These are phyloP conservation scores for Colletotrichum magnum DNA, from an alignment of 2,329 filamentous ascomycete genomes.

Conservation along the genomic window DNA sequence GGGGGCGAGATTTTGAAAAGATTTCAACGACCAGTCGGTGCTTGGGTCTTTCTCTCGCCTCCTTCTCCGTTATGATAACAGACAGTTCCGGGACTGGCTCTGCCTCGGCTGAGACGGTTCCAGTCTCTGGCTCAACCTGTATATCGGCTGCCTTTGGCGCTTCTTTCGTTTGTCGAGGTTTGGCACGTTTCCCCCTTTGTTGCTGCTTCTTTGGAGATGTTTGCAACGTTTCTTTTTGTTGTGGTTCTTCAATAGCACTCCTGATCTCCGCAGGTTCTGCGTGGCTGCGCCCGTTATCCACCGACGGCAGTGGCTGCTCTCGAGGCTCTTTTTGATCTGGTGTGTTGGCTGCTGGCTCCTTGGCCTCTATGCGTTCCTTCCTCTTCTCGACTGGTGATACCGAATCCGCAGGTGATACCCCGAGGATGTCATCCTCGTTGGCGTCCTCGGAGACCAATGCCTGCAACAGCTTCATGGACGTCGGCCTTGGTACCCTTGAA, in stretches of 20 bases:
- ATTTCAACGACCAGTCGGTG: conserved; percentile 25
- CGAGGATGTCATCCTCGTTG: conserved; percentile 51
- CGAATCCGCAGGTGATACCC: conserved; percentile 14
- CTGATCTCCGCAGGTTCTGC: neutral
- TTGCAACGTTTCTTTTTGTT: neutral
- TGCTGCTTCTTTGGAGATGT: neutral
- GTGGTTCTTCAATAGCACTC: neutral
- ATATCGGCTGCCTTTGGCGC: neutral
- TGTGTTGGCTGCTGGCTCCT: too few relatives aligned
- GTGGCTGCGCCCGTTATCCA: neutral
- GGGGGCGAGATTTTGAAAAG: conserved; percentile 6
- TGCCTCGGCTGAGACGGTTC: neutral
- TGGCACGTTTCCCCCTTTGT: neutral
- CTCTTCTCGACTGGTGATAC: neutral
- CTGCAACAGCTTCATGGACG: conserved; percentile 27
- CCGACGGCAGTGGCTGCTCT: neutral
- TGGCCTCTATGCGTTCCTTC: too few relatives aligned
- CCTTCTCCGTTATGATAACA: neutral
- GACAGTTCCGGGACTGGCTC: neutral
- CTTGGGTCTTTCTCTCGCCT: neutral
- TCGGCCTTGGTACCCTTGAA: conserved; percentile 24
- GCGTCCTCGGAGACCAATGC: conserved; percentile 41
- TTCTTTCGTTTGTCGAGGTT: neutral
- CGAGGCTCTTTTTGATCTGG: too few relatives aligned
- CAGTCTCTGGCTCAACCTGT: neutral